These are phyloP conservation scores for Cercospora nicotianae DNA, from an alignment of 2,329 filamentous ascomycete genomes.

Conservation along the genomic window DNA sequence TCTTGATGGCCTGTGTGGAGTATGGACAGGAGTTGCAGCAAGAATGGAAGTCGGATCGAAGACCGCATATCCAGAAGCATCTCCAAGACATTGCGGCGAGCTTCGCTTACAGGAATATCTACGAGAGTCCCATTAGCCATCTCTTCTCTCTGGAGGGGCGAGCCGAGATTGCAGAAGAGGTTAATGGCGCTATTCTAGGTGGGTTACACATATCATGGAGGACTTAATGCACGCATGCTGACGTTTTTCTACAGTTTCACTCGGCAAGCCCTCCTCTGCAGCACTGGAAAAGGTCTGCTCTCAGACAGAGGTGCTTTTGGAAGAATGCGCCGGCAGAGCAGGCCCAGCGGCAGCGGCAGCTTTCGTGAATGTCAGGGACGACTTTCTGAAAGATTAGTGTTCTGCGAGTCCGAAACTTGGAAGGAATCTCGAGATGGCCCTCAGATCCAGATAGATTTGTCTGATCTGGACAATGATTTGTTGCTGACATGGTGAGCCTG, in stretches of 20 bases:
- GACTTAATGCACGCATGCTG: slow-evolving; percentile 29
- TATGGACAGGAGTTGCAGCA: slow-evolving; percentile 78
- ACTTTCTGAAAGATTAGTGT: slow-evolving; percentile 38
- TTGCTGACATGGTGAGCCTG: not conserved
- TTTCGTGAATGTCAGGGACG: slow-evolving; percentile 70
- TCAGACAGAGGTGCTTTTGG: slow-evolving; percentile 82
- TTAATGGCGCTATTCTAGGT: slow-evolving; percentile 92
- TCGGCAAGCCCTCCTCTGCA: slow-evolving; percentile 85
- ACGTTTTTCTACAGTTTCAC: slow-evolving; percentile 63
- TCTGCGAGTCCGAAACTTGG: not conserved
- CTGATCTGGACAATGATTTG: not conserved
- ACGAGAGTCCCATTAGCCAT: slow-evolving; percentile 73
- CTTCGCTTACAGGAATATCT: slow-evolving; percentile 80
- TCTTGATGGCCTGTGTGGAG: slow-evolving; percentile 68
- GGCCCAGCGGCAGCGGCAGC: slow-evolving; percentile 62
- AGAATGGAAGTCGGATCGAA: slow-evolving; percentile 72
- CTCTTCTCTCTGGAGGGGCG: slow-evolving; percentile 75
- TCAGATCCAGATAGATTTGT: not conserved
- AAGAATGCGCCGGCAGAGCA: slow-evolving; percentile 65
- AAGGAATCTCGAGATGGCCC: not conserved
- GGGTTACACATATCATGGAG: slow-evolving; percentile 41
- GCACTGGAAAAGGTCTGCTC: slow-evolving; percentile 82
- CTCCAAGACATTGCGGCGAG: slow-evolving; percentile 85
- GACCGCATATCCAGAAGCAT: slow-evolving; percentile 68
- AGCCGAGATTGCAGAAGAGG: slow-evolving; percentile 80